Evolutionary conservation across 495 filamentous ascomycete genomes (phyloP).

Genomic region (Durotheca rogersii): DNA sequence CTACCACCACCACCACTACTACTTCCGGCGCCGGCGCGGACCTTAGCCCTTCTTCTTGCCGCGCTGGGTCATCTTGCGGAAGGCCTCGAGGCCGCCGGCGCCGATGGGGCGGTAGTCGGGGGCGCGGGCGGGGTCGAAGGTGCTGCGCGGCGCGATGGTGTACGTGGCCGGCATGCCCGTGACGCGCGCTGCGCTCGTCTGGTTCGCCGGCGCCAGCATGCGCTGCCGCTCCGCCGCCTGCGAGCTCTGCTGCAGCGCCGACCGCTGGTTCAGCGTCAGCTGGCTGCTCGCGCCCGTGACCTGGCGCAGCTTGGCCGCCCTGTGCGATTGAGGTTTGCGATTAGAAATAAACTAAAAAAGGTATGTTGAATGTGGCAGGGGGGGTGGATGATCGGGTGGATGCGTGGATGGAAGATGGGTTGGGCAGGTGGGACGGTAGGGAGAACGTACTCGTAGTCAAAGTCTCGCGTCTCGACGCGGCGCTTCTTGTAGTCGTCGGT

Average conservation of each 20-base stretch:
- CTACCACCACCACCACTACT: not conserved
- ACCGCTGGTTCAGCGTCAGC: slow-evolving; percentile 48
- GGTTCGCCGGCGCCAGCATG: slow-evolving; percentile 65
- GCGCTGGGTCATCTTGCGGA: slow-evolving; percentile 77
- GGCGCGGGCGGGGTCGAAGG: slow-evolving; percentile 45
- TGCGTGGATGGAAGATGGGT: too few species aligned
- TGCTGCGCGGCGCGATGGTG: slow-evolving; percentile 71
- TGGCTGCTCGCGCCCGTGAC: slow-evolving; percentile 41
- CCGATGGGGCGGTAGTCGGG: slow-evolving; percentile 62
- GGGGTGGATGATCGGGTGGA: too few species aligned
- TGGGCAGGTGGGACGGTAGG: too few species aligned
- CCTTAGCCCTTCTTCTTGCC: slow-evolving; percentile 55
- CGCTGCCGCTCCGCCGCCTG: slow-evolving; percentile 67
- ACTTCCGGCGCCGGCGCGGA: not conserved
- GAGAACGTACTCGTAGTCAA: slow-evolving; percentile 51
- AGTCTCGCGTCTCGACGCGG: slow-evolving; percentile 56
- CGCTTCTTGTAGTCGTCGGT: slow-evolving; percentile 90
- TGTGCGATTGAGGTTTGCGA: too few species aligned
- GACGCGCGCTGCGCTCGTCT: slow-evolving; percentile 70
- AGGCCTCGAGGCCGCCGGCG: slow-evolving; percentile 73
- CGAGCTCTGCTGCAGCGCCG: slow-evolving; percentile 40
- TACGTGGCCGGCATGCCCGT: slow-evolving; percentile 74
- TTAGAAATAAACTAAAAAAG: too few species aligned
- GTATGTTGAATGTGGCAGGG: slow-evolving; percentile 39
- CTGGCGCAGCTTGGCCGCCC: slow-evolving; percentile 52